Percentiles rank a stretch among this genome's conserved stretches.
phyloP scores from a whole-genome alignment of 148 eudicot genomes.

The Chenopodium album region DNA sequence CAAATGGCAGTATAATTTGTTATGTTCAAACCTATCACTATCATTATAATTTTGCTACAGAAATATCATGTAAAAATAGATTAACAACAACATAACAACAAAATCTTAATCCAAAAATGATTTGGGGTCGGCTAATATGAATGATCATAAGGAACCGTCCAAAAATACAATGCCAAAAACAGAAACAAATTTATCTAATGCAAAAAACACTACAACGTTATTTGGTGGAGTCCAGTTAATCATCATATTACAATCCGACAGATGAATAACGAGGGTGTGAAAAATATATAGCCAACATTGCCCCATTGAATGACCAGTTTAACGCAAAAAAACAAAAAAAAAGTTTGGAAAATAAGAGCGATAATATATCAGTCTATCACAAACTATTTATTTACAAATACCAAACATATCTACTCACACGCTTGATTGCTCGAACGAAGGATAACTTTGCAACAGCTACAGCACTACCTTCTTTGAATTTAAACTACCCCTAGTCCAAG shows the following conservation, averaged over 20 bases:
- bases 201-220: background rate
- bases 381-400: background rate
- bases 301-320: background rate
- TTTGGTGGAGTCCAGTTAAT: background rate
- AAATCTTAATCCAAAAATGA: too few relatives aligned
- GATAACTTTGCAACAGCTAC: background rate
- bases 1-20: background rate
- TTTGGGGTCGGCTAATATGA: too few relatives aligned
- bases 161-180: background rate
- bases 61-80: background rate
- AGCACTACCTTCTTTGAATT: background rate
- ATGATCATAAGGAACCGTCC: too few relatives aligned
- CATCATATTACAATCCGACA: background rate
- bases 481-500: background rate
- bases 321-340: background rate
- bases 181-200: background rate
- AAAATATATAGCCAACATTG: background rate
- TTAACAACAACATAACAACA: background rate
- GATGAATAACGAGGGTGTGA: background rate
- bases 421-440: too few relatives aligned
- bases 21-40: background rate
- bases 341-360: background rate
- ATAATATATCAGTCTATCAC: background rate
- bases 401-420: background rate
- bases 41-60: background rate